Base-by-base conservation (phyloP, 2,329 filamentous ascomycete genomes). In the Alternaria atra region DNA sequence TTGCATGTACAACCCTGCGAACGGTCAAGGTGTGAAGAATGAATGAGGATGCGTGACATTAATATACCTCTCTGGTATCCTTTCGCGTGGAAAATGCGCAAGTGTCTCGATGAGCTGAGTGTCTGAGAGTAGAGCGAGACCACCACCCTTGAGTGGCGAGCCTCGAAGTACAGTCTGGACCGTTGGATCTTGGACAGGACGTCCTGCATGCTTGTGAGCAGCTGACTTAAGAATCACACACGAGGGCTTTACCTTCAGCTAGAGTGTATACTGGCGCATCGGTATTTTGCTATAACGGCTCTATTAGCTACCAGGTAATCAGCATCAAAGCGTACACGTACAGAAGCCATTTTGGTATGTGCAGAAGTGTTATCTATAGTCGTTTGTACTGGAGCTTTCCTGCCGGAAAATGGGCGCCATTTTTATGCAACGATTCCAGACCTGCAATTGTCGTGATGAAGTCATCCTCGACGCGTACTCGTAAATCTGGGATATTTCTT, bases 81-180 rank as follows among this genome's bases (percentile, higher is more conserved):
- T 79, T 74, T 89, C 87, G 6, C 86, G 82, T 59, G 86, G 83
- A 68, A 89, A 89, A 69, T 89, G 87, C 2, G 87, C 83, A 1
- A 89, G 77, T 1, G 85, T 83, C 63, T 89, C 86, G 58, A 89
- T 84, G n/a, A 89, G 71, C 52, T 88, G 85, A 17, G 85, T 87
- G 67, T 88, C 86, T 61, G 85, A 82, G 0, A 89, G 77, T 2
- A 84, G 75, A 2, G 80, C 77, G 5, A 85, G 75, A 9, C 82
- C 82, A n/a, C 77, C 76, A 32, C 74, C 74, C 10, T n/a, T 35
- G 34, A 35, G 34, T 15, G 34, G 34, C 13, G 34, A 35, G 34
- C 34, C 34, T 35, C 34, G 34, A 35, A 35, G 34, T 15, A 35
- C 34, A 13, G 34, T 35, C 27, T 29, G 27, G 6, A 8, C 4